A percentile compares a stretch with the other conserved stretches of the same genome.
Conservation (phyloP, 2,329 filamentous ascomycete species). For the Chrysoporthe puriensis region DNA sequence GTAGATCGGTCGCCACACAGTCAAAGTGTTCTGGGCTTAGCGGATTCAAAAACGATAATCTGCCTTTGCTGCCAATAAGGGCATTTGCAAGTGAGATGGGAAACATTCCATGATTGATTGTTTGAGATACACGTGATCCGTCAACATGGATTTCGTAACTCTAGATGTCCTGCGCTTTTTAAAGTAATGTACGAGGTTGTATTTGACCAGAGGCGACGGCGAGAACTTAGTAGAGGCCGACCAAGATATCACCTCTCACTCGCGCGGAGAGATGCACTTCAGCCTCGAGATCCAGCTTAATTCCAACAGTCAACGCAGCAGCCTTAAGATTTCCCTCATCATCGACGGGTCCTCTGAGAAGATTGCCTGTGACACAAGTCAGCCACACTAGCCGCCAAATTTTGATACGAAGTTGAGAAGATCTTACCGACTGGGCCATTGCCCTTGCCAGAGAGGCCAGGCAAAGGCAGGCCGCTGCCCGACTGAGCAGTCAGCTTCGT, state of each 20-base stretch:
- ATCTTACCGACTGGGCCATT: conserved; percentile 23
- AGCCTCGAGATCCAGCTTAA: conserved; percentile 67
- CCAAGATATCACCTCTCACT: conserved; percentile 62
- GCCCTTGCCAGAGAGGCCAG: conserved; percentile 14
- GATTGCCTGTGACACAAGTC: conserved; percentile 44
- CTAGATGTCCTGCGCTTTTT: too few species aligned
- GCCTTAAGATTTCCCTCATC: conserved; percentile 61
- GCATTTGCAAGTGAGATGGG: background rate
- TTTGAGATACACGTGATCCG: background rate
- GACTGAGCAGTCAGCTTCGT: conserved; percentile 12
- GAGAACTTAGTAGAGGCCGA: conserved; percentile 54
- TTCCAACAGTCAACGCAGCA: conserved; percentile 61
- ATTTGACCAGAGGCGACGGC: too few species aligned
- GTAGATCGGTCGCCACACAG: too few species aligned
- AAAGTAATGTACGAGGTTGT: background rate
- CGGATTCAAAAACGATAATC: too few species aligned
- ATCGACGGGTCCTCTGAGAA: conserved; percentile 61
- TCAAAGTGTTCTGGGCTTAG: too few species aligned
- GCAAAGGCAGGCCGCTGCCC: conserved; percentile 15
- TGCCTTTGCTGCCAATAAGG: background rate
- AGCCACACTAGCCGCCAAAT: background rate
- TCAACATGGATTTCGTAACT: background rate
- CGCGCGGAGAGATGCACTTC: conserved; percentile 64
- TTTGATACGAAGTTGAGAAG: background rate
- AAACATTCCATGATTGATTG: background rate